Percentiles rank a stretch among this genome's conserved stretches.
These are phyloP conservation scores for Odontarrhena argentea DNA, from an alignment of 345 rosid species.

Conservation along the genomic window DNA sequence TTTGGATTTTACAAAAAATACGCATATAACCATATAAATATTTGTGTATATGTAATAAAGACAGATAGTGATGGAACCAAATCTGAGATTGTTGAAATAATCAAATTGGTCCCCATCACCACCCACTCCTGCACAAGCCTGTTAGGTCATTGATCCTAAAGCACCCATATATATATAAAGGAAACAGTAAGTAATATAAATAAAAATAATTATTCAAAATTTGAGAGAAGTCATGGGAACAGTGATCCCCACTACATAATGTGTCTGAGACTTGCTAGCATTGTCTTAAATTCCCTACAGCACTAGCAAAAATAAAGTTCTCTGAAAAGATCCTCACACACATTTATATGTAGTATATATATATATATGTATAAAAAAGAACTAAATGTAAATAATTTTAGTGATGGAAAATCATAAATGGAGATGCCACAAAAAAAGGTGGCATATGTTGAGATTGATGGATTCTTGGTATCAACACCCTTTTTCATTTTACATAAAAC, in stretches of 20 bases:
- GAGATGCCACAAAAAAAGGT: constrained; percentile 42
- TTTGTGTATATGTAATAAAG: constrained; percentile 1
- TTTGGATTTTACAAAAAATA: constrained; percentile 13
- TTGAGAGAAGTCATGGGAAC: constrained; percentile 35
- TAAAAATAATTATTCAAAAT: constrained; percentile 12
- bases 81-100: constrained; percentile 43
- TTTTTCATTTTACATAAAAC: not conserved
- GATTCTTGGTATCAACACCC: constrained; percentile 40
- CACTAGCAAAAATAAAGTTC: constrained; percentile 38
- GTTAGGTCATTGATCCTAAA: constrained; percentile 42
- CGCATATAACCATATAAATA: not conserved
- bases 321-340: constrained; percentile 34
- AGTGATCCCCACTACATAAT: constrained; percentile 45
- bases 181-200: constrained; percentile 7
- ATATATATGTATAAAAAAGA: not conserved
- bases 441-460: constrained; percentile 41
- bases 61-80: constrained; percentile 42
- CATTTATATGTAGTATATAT: constrained; percentile 6
- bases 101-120: constrained; percentile 44
- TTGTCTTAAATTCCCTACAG: constrained; percentile 44
- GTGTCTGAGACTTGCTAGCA: constrained; percentile 44
- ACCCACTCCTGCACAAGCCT: constrained; percentile 43
- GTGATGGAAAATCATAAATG: constrained; percentile 37
- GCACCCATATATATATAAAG: constrained; percentile 8
- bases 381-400: constrained; percentile 10